Conservation (phyloP, 306 rosid species). For the Mucuna pruriens region DNA sequence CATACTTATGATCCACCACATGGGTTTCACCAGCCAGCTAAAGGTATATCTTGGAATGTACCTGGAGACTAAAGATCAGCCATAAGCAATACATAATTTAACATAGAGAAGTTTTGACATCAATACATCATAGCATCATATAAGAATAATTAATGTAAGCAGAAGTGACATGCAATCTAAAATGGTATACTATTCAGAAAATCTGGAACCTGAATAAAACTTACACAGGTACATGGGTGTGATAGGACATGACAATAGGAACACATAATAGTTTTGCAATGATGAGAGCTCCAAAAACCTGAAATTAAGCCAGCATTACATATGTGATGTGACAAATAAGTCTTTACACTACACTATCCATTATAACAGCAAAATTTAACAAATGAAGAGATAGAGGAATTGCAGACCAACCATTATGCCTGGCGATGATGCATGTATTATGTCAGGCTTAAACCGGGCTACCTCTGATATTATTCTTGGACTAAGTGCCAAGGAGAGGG, state of each 20-base stretch:
- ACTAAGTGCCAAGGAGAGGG: slow-evolving; percentile 98
- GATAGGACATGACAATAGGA: slow-evolving; percentile 98
- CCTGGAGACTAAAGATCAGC: slow-evolving; percentile 51
- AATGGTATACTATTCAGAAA: slow-evolving; percentile 23
- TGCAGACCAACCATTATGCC: slow-evolving; percentile 85
- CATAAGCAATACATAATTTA: slow-evolving; percentile 29
- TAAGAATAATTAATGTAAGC: slow-evolving; percentile 16
- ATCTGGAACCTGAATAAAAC: slow-evolving; percentile 43
- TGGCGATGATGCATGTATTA: slow-evolving; percentile 97
- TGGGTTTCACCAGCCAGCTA: slow-evolving; percentile 98
- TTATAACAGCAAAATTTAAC: neutral
- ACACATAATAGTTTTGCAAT: slow-evolving; percentile 85
- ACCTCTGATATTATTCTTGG: slow-evolving; percentile 98
- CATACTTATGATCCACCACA: slow-evolving; percentile 98
- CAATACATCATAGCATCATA: slow-evolving; percentile 6
- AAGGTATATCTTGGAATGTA: slow-evolving; percentile 98
- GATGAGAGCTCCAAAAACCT: slow-evolving; percentile 97
- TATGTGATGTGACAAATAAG: slow-evolving; percentile 12
- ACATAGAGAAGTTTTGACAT: slow-evolving; percentile 14
- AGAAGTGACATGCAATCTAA: neutral
- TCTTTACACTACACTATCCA: neutral
- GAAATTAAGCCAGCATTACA: slow-evolving; percentile 42
- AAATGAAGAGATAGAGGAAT: slow-evolving; percentile 8
- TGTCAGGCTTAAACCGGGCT: slow-evolving; percentile 96
- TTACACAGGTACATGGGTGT: slow-evolving; percentile 97